Conservation (phyloP, 2,329 filamentous ascomycete genomes). For the Cladosporium sp. region DNA sequence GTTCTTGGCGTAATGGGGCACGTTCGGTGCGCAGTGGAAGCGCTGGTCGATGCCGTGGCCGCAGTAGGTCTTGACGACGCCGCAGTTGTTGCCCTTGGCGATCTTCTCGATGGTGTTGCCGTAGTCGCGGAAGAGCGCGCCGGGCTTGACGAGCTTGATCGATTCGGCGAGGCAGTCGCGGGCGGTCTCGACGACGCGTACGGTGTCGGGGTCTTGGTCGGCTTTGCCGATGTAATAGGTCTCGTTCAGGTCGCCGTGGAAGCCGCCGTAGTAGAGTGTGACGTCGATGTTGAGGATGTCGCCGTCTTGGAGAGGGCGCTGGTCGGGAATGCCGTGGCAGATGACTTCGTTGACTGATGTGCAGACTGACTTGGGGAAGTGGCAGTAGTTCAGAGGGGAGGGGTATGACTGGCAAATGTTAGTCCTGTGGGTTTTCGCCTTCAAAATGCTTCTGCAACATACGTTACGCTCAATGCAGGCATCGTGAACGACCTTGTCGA, state of each 20-base stretch:
- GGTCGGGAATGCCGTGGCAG: constrained; percentile 94
- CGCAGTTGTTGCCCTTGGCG: constrained; percentile 79
- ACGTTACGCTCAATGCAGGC: constrained; percentile 89
- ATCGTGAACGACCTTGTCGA: constrained; percentile 90
- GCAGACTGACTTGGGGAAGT: constrained; percentile 95
- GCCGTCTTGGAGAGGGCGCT: constrained; percentile 79
- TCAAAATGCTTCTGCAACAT: constrained; percentile 41
- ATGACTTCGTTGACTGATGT: constrained; percentile 95
- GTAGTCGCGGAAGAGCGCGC: constrained; percentile 83
- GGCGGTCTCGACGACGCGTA: constrained; percentile 84
- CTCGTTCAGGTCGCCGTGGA: constrained; percentile 93
- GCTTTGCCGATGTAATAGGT: constrained; percentile 95
- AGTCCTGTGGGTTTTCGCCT: neutral
- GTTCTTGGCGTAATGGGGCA: constrained; percentile 96
- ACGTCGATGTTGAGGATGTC: constrained; percentile 97
- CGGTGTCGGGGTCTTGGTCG: constrained; percentile 75
- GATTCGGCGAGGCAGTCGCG: constrained; percentile 85
- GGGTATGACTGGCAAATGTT: constrained; percentile 71
- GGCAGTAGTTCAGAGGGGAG: constrained; percentile 86
- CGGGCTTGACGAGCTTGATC: constrained; percentile 89
- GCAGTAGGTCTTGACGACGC: constrained; percentile 89
- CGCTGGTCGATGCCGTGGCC: constrained; percentile 89
- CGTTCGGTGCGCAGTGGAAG: constrained; percentile 89
- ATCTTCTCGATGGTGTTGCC: constrained; percentile 93
- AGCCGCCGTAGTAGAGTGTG: constrained; percentile 86